A percentile compares a stretch with the other conserved stretches of the same genome.
Conservation (phyloP, 1,284 basidiomycete species). For the Dichomitus squalens region DNA sequence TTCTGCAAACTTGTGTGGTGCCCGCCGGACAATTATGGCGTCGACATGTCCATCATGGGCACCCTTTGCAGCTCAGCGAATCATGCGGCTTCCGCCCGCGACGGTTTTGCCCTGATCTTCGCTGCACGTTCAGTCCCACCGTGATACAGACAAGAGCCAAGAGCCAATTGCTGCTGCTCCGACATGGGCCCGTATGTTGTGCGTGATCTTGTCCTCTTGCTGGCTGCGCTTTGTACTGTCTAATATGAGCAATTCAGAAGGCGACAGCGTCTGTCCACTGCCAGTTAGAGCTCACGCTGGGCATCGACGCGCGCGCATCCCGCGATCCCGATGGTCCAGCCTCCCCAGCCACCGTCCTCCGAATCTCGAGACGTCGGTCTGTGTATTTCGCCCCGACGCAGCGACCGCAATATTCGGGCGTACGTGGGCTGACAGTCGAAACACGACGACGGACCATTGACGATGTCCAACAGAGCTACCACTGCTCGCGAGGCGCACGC, state of each 20-base stretch:
- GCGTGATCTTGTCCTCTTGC: background rate
- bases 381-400: background rate
- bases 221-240: background rate
- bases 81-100: background rate
- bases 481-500: background rate
- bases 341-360: background rate
- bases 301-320: background rate
- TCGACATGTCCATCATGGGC: background rate
- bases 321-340: background rate
- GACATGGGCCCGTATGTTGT: background rate
- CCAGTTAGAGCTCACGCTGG: background rate
- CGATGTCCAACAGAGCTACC: constrained; percentile 6
- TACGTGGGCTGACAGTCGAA: constrained; percentile 2
- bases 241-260: background rate
- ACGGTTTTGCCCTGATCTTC: background rate
- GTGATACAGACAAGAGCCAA: too few relatives aligned
- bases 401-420: background rate
- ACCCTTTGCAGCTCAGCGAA: background rate
- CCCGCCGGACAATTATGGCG: too few relatives aligned
- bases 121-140: background rate
- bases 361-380: background rate
- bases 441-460: constrained; percentile 1
- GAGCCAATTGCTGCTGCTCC: background rate
- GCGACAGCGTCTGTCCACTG: background rate
- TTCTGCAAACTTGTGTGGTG: constrained; percentile 23